These are phyloP conservation scores for Bipolaris victoriae DNA, from an alignment of 2,329 filamentous ascomycete species.

Conservation along the genomic window DNA sequence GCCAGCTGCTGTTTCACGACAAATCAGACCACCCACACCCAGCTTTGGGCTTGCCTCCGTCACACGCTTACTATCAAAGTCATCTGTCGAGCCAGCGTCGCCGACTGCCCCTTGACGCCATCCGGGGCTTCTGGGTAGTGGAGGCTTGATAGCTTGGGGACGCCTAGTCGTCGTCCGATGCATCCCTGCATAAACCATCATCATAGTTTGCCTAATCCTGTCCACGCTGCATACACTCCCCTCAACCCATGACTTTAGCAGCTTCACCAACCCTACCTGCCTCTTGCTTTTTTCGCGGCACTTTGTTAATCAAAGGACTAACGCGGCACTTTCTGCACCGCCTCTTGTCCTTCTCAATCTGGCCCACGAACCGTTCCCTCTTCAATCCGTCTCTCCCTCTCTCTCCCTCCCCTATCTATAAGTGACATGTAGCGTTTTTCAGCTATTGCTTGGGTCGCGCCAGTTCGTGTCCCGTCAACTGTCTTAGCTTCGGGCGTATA, in stretches of 20 bases:
- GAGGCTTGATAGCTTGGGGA: background rate
- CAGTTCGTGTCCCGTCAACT: too few species aligned
- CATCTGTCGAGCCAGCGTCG: background rate
- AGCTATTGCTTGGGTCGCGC: too few species aligned
- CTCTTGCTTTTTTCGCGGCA: background rate
- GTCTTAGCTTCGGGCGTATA: too few species aligned
- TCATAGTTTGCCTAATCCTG: background rate
- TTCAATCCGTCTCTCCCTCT: background rate
- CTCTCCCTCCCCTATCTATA: background rate
- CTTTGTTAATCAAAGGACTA: background rate
- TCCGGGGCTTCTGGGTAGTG: background rate
- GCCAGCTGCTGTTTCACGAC: slow-evolving; percentile 5
- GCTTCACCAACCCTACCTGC: background rate
- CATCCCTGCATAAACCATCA: background rate
- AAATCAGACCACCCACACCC: slow-evolving; percentile 1
- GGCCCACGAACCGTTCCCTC: slow-evolving; percentile 5
- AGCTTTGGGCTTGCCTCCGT: background rate
- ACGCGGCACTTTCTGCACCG: background rate
- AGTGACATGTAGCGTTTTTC: too few species aligned
- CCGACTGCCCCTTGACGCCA: background rate
- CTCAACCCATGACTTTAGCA: background rate
- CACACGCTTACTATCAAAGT: background rate
- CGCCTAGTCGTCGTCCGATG: background rate
- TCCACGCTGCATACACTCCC: background rate
- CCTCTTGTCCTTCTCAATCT: slow-evolving; percentile 9